A percentile compares a stretch with the other conserved stretches of the same genome.
Evolutionary conservation across 2,329 filamentous ascomycete genomes (phyloP).

Genomic region (Sporothrix inflata): DNA sequence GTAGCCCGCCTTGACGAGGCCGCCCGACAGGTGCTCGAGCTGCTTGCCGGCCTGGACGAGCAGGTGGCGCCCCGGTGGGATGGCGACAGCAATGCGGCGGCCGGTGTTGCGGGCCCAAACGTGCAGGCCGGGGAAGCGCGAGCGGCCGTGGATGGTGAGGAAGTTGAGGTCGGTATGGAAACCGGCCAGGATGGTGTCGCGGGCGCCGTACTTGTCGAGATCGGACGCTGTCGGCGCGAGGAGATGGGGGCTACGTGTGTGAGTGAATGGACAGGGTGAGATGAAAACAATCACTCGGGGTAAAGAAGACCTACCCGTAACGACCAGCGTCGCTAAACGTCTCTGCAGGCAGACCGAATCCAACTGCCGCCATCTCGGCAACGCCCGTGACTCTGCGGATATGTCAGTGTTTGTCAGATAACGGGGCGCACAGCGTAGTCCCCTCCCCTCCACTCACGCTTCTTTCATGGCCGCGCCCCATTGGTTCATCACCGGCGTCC

Average conservation of each 20-base stretch:
- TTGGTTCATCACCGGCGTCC: slow-evolving; percentile 58
- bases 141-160: slow-evolving; percentile 66
- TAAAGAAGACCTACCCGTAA: slow-evolving; percentile 51
- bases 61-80: slow-evolving; percentile 60
- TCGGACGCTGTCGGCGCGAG: slow-evolving; percentile 65
- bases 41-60: slow-evolving; percentile 67
- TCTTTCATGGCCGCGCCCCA: slow-evolving; percentile 65
- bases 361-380: slow-evolving; percentile 62
- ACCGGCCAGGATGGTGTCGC: slow-evolving; percentile 63
- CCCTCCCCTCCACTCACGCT: slow-evolving; percentile 48
- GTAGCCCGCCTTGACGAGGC: slow-evolving; percentile 63
- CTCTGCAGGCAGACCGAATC: slow-evolving; percentile 55
- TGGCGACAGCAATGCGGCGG: slow-evolving; percentile 60
- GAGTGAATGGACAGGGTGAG: background rate
- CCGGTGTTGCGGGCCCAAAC: slow-evolving; percentile 68
- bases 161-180: slow-evolving; percentile 69
- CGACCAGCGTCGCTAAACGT: slow-evolving; percentile 59
- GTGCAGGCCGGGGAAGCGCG: slow-evolving; percentile 63
- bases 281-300: background rate
- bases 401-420: background rate
- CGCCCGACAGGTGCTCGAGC: slow-evolving; percentile 63
- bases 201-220: slow-evolving; percentile 54
- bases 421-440: too few species aligned
- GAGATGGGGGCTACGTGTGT: slow-evolving; percentile 55
- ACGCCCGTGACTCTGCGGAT: slow-evolving; percentile 51